Percentiles rank a stretch among this genome's conserved stretches.
These are phyloP conservation scores for Trametopsis cervina DNA, from an alignment of 768 basidiomycete species.

Conservation along the genomic window DNA sequence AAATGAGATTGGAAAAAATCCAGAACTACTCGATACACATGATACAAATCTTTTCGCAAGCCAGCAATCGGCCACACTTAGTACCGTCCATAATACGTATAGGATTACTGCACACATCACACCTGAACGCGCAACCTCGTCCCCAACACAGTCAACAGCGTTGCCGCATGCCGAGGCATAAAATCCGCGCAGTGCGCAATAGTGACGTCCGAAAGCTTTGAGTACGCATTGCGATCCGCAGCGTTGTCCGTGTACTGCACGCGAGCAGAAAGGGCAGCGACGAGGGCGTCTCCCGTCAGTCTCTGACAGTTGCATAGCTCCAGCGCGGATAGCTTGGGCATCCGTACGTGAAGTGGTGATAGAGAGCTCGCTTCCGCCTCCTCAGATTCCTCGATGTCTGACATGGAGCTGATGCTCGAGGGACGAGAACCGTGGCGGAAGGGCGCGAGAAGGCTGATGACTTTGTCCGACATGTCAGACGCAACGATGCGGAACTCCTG, in stretches of 20 bases:
- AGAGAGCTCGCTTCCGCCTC: slow-evolving; percentile 9
- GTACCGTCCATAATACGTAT: too few relatives aligned
- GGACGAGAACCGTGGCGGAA: slow-evolving; percentile 1
- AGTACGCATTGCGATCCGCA: slow-evolving; percentile 12
- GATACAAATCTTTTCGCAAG: too few relatives aligned
- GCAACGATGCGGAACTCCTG: slow-evolving; percentile 69
- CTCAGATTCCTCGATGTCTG: slow-evolving; percentile 2
- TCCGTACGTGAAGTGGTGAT: slow-evolving; percentile 31
- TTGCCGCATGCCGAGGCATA: slow-evolving; percentile 17
- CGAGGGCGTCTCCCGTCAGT: slow-evolving; percentile 51
- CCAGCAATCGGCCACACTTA: too few relatives aligned
- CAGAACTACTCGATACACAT: too few relatives aligned
- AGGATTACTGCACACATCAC: too few relatives aligned
- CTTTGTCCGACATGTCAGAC: slow-evolving; percentile 75
- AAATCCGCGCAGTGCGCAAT: slow-evolving; percentile 25
- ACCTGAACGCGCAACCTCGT: slow-evolving; percentile 12
- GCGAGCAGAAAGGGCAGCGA: slow-evolving; percentile 44
- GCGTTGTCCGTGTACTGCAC: slow-evolving; percentile 31
- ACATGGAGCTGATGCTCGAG: background rate
- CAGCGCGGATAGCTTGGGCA: slow-evolving; percentile 48
- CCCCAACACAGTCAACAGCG: slow-evolving; percentile 21
- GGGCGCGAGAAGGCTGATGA: slow-evolving; percentile 54
- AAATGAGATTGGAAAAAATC: too few relatives aligned
- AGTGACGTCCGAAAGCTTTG: slow-evolving; percentile 23
- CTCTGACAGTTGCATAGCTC: slow-evolving; percentile 57